These are phyloP conservation scores for Edaphochlamys debaryana DNA, from an alignment of 139 green algal genomes.

Conservation along the genomic window DNA sequence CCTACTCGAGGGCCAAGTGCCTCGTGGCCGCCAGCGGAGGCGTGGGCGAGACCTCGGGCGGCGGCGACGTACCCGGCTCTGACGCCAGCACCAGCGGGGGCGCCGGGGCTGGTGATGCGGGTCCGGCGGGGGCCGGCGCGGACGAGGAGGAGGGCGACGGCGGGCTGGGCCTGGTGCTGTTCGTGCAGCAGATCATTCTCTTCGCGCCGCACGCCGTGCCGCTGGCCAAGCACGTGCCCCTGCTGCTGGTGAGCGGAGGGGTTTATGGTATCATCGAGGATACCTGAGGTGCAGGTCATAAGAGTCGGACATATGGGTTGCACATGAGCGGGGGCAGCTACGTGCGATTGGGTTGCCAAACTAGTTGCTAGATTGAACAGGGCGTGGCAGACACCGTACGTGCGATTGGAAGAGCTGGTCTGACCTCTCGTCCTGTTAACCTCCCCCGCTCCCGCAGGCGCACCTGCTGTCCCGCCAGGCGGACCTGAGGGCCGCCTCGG, in stretches of 20 bases:
- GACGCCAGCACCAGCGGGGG: background rate
- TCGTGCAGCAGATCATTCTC: conserved; percentile 93
- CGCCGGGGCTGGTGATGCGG: background rate
- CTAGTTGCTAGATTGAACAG: no score
- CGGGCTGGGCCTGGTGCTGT: conserved; percentile 78
- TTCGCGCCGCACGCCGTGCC: conserved; percentile 90
- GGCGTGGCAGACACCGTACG: no score
- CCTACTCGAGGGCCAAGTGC: conserved; percentile 74
- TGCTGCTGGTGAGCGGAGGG: conserved; percentile 60
- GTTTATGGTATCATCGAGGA: no score
- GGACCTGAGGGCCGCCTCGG: conserved; percentile 82
- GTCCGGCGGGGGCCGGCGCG: background rate
- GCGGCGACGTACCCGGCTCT: background rate
- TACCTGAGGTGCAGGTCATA: no score
- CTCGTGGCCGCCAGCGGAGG: conserved; percentile 62
- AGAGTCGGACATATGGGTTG: no score
- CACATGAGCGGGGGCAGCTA: no score
- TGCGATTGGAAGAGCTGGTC: no score
- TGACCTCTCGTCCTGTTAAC: no score
- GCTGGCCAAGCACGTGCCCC: conserved; percentile 46
- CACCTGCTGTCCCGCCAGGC: conserved; percentile 70
- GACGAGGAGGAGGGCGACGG: conserved; percentile 24
- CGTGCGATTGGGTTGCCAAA: no score
- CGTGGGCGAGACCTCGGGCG: conserved; percentile 17
- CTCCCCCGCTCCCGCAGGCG: conserved; percentile 72